phyloP scores from a whole-genome alignment of 768 basidiomycete species.

The Calocybe cyanea region DNA sequence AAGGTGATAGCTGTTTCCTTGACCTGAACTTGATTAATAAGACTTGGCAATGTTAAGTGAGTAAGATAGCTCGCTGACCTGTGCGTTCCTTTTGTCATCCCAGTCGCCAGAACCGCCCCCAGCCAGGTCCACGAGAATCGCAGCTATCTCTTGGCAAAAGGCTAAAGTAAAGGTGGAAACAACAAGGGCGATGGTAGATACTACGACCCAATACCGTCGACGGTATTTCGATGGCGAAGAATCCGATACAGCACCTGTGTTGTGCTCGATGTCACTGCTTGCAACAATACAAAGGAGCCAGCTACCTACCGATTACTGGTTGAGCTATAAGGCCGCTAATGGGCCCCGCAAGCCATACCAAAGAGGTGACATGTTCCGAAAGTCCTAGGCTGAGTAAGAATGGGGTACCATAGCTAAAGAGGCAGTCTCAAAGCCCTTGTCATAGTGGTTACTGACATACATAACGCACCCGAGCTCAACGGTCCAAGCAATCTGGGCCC shows the following conservation, averaged over 20 bases:
- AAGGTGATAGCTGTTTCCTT: conserved; percentile 73
- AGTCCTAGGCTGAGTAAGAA: conserved; percentile 71
- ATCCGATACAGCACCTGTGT: conserved; percentile 89
- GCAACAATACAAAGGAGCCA: conserved; percentile 18
- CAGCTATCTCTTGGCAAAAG: conserved; percentile 73
- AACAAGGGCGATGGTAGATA: conserved; percentile 80
- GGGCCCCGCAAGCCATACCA: conserved; percentile 95
- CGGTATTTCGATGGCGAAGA: conserved; percentile 88
- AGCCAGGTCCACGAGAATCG: conserved; percentile 72
- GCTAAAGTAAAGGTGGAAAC: conserved; percentile 77
- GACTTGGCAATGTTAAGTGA: not conserved
- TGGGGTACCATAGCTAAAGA: conserved; percentile 86
- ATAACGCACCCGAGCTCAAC: conserved; percentile 81
- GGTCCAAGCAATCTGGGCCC: conserved; percentile 94
- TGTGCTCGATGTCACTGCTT: conserved; percentile 28
- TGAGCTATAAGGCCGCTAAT: conserved; percentile 94
- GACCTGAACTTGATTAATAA: conserved; percentile 37
- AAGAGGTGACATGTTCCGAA: conserved; percentile 84
- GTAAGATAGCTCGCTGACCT: conserved; percentile 38
- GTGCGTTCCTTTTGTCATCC: conserved; percentile 69
- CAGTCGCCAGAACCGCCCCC: conserved; percentile 79
- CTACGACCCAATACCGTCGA: conserved; percentile 87
- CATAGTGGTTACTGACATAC: not conserved
- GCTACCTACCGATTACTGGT: conserved; percentile 85
- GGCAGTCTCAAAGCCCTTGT: conserved; percentile 13